Evolutionary conservation across 2,329 filamentous ascomycete species (phyloP), one percentile per base, ranked within the genome.

Genomic region (Aspergillus pseudotamarii): DNA sequence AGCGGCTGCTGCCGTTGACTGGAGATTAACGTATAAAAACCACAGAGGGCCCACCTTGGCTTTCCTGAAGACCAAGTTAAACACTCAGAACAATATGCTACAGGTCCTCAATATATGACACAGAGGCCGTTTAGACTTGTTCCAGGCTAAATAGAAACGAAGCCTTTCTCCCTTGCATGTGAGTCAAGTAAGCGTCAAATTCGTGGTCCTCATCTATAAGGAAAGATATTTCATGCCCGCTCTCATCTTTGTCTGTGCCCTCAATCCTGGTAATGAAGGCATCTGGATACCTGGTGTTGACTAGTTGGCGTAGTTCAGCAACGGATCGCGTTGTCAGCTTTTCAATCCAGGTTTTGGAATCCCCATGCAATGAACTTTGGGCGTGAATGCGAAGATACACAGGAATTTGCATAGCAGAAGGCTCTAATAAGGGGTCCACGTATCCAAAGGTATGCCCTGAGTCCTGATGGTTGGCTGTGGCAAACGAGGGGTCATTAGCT

Each of bases 381-480:
- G 86, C 84, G 67, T 91, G 86, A 6, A 92, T 82, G n/a, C 89
- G 87, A 68, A 94, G 85, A 77, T 88, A 93, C 14, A 91, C 84
- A 2, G 88, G 84, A 48, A 88, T 84, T 2, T 84, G 70, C 34
- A 77, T 59, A 11, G 72, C 26, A 34, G 67, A 58, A 8, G 73
- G 59, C n/a, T 69, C 71, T 30, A 79, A 71, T 62, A 79, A 71
- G 2, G 77, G 71, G 50, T 79, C 76, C 62, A 77, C 73, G 45
- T 78, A 80, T 58, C 70, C 72, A 63, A 76, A 79, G 8, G 73
- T 57, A 56, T 66, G 67, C 19, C 65, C 69, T 34, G 71, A 45
- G 34, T 78, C 75, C 36, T 76, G 73, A 54, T 78, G 75, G 65
- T 71, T 64, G 71, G 73, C 64, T 71, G 73, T 64, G 62, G 76